Conservation (phyloP, 768 basidiomycete species). For the Kwoniella shandongensis region DNA sequence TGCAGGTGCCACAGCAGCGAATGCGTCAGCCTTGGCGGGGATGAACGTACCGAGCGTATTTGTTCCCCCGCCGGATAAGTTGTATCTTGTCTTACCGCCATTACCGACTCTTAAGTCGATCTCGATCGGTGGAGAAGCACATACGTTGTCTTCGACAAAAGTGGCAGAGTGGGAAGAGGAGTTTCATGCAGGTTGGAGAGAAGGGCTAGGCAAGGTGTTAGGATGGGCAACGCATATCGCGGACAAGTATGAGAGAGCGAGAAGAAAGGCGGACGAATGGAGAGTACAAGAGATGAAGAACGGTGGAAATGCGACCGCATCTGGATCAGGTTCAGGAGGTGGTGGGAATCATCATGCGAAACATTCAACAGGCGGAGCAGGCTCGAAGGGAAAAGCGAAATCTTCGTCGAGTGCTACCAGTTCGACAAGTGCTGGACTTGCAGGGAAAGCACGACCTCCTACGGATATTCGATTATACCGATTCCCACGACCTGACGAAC, state of each 20-base stretch:
- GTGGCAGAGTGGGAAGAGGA: conserved; percentile 46
- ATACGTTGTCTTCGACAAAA: conserved; percentile 22
- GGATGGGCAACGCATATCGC: conserved; percentile 51
- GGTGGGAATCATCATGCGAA: conserved; percentile 21
- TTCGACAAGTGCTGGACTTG: neutral
- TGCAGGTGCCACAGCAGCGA: conserved; percentile 3
- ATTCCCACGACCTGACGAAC: conserved; percentile 41
- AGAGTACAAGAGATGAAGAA: conserved; percentile 20
- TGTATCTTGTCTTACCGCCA: conserved; percentile 51
- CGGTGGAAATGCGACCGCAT: neutral
- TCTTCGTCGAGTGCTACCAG: conserved; percentile 8
- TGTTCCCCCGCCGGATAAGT: conserved; percentile 37
- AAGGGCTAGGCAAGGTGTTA: conserved; percentile 43
- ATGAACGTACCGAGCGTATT: conserved; percentile 19
- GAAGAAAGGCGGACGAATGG: conserved; percentile 48
- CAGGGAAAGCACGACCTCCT: conserved; percentile 35
- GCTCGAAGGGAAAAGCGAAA: conserved; percentile 21
- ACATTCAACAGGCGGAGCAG: too few relatives aligned
- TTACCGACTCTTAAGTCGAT: conserved; percentile 46
- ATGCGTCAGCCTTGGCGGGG: conserved; percentile 11
- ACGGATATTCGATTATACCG: conserved; percentile 46
- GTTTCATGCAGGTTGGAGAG: conserved; percentile 51
- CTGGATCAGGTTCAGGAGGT: neutral
- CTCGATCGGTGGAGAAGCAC: conserved; percentile 51
- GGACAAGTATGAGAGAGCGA: conserved; percentile 50